Base-by-base conservation (phyloP, 2,329 filamentous ascomycete species). In the Cytospora piceicola region DNA sequence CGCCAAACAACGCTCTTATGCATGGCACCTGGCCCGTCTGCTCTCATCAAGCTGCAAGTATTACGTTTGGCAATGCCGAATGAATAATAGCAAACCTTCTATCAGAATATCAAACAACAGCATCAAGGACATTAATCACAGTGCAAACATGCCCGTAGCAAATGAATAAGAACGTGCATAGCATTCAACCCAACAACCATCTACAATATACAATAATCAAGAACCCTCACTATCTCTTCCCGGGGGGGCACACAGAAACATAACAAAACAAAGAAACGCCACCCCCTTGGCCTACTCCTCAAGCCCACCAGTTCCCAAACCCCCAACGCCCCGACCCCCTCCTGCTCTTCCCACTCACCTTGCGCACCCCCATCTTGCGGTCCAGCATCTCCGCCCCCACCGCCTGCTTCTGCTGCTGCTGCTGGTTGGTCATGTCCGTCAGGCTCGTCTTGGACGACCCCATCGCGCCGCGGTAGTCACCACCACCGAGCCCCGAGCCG, bases 241-340 rank as follows among this genome's bases (percentile, higher is more conserved):
- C 30, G 15, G 7, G 15, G 2, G 12, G n/a, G n/a, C n/a, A 11
- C 22, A 39, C 12, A 39, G 15, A 39, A 15, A 39, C n/a, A n/a
- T 34, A 34, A 34, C 2, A 30, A 30, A 3, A n/a, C 60, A 27
- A 22, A 6, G 49, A 5, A 27, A 29, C 27, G 27, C 27, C 27
- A 29, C 27, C 27, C 5, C 27, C 17, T 22, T 36, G 14, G 14
- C 30, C 27, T 8, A 34, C 39, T 22, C 36, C 52, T 67, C 66
- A 67, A 9, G 49, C 59, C 66, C 63, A 68, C 66, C 66, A 68
- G 9, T 57, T 68, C 51, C 59, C 56, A 42, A 68, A 66, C 6
- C 63, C 66, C 66, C 66, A 68, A 8, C 60, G 64, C 0, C 63
- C 66, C 9, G 66, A 68, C 42, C 58, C 52, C 53, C 58, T 63